phyloP scores from a whole-genome alignment of 2,329 filamentous ascomycete genomes.

The Metarhizium sp. region DNA sequence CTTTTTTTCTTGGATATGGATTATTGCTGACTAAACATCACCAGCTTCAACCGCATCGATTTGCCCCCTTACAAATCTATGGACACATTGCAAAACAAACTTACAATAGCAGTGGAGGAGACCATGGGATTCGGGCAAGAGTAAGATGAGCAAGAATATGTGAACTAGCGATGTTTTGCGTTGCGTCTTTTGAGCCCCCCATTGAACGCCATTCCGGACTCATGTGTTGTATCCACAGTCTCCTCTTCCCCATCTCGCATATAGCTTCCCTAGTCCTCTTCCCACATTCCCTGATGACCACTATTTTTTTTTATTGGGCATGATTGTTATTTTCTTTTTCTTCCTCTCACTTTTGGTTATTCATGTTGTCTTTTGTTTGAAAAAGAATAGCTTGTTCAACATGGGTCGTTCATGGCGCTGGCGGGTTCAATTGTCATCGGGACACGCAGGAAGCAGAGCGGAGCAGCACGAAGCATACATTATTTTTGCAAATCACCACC shows the following conservation, averaged over 20 bases:
- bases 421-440: not conserved
- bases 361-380: not conserved
- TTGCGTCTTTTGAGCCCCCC: not conserved
- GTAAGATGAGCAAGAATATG: slow-evolving; percentile 34
- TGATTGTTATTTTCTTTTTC: not conserved
- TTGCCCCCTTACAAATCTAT: slow-evolving; percentile 85
- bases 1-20: not conserved
- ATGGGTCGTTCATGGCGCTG: not conserved
- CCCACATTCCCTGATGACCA: not conserved
- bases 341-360: not conserved
- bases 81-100: slow-evolving; percentile 76
- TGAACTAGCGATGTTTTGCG: slow-evolving; percentile 2
- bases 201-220: not conserved
- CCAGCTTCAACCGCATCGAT: slow-evolving; percentile 93
- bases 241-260: not conserved
- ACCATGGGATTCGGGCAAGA: slow-evolving; percentile 98
- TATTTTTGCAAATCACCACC: not conserved
- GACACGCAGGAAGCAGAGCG: not conserved
- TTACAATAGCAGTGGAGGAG: slow-evolving; percentile 96
- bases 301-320: not conserved
- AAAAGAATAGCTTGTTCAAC: not conserved
- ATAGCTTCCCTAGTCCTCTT: not conserved
- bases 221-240: not conserved
- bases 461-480: not conserved
- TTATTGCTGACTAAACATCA: not conserved